Conservation (phyloP, 306 rosid species). For the Cicer yamashitae region DNA sequence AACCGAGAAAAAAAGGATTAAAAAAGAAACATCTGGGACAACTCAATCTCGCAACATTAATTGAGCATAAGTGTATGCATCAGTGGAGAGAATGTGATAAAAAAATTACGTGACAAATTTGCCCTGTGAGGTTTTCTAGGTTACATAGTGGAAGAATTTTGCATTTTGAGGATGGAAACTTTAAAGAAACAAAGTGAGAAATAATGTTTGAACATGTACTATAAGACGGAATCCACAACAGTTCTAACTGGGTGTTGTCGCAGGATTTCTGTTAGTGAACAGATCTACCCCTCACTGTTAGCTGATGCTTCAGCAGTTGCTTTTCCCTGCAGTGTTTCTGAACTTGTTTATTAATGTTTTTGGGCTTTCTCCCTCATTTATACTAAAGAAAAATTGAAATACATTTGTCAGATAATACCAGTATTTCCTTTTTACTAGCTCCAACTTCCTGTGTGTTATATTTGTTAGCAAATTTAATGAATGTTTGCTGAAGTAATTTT, state of each 20-base stretch:
- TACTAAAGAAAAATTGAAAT: neutral
- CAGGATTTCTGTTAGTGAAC: conserved; percentile 2
- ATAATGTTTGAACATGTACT: conserved; percentile 13
- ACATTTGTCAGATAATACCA: neutral
- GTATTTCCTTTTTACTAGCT: conserved; percentile 13
- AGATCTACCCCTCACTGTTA: neutral
- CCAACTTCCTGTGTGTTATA: conserved; percentile 4
- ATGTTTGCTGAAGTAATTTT: neutral
- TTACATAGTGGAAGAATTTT: neutral
- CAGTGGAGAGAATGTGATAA: neutral
- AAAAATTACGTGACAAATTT: neutral
- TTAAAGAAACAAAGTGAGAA: neutral
- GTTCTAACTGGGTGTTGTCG: neutral
- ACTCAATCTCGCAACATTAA: conserved; percentile 10
- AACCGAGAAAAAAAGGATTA: neutral
- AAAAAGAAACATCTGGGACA: neutral
- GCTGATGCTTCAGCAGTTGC: neutral
- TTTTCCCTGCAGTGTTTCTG: conserved; percentile 7
- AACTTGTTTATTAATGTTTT: neutral
- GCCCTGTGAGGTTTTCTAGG: neutral
- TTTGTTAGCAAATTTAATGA: conserved; percentile 14
- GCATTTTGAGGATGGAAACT: conserved; percentile 27
- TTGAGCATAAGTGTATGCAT: conserved; percentile 3
- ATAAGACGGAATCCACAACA: neutral
- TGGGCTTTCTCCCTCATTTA: neutral